phyloP scores from a whole-genome alignment of 768 basidiomycete genomes.

The Termitomyces sp. region DNA sequence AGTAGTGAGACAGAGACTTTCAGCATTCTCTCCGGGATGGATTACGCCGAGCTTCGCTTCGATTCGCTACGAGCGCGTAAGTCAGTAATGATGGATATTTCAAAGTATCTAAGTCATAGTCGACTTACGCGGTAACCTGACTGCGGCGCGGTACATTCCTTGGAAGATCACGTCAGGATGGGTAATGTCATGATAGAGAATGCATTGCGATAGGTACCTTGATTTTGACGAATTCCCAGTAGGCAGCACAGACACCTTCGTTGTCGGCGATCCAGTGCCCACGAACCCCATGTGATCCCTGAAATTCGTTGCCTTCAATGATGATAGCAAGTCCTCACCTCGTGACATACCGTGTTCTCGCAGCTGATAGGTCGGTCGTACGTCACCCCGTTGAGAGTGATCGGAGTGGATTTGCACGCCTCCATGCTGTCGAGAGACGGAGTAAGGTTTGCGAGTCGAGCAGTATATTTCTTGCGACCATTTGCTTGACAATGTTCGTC shows the following conservation, averaged over 20 bases:
- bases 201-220: not conserved
- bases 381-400: slow-evolving; percentile 12
- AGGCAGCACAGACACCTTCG: slow-evolving; percentile 5
- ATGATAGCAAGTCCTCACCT: not conserved
- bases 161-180: not conserved
- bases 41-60: slow-evolving; percentile 8
- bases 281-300: not conserved
- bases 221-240: slow-evolving; percentile 7
- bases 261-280: slow-evolving; percentile 9
- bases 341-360: slow-evolving; percentile 7
- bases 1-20: slow-evolving; percentile 6
- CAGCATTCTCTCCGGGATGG: slow-evolving; percentile 1
- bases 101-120: too few species aligned
- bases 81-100: not conserved
- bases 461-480: slow-evolving; percentile 9
- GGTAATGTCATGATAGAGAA: not conserved
- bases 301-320: not conserved
- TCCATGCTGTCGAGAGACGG: slow-evolving; percentile 12
- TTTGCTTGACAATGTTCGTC: slow-evolving; percentile 8
- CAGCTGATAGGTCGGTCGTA: slow-evolving; percentile 13
- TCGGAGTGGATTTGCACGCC: slow-evolving; percentile 13
- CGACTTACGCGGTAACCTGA: slow-evolving; percentile 8
- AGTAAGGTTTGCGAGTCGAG: slow-evolving; percentile 10
- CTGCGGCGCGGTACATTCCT: slow-evolving; percentile 9
- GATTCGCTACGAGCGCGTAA: not conserved